Conservation (phyloP, 352 stramenopile species). For the Globisporangium uncinulatum region DNA sequence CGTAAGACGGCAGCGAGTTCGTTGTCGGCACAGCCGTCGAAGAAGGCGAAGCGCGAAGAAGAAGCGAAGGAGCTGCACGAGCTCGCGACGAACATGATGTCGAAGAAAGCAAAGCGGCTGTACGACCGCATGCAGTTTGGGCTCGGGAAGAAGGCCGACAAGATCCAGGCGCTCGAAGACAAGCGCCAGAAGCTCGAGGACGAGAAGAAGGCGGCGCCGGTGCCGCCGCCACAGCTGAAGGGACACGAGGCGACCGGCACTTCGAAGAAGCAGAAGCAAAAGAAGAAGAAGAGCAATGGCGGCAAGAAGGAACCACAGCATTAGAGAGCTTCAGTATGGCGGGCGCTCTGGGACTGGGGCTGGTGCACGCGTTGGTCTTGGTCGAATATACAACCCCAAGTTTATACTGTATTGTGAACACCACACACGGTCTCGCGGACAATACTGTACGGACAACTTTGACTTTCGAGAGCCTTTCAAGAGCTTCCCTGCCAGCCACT, state of each 20-base stretch:
- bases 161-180: conserved; percentile 78
- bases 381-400: no score
- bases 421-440: no score
- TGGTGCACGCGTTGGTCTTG: no score
- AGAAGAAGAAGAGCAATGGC: not conserved
- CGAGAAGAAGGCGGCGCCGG: conserved; percentile 37
- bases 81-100: conserved; percentile 90
- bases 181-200: conserved; percentile 68
- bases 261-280: not conserved
- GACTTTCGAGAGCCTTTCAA: no score
- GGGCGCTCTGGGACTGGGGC: not conserved
- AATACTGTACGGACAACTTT: no score
- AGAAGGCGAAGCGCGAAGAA: conserved; percentile 73
- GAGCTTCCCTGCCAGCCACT: no score
- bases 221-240: conserved; percentile 13
- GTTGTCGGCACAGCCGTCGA: conserved; percentile 44
- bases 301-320: not conserved
- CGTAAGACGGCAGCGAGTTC: conserved; percentile 28
- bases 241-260: not conserved
- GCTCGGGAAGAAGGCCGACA: conserved; percentile 83
- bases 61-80: conserved; percentile 79
- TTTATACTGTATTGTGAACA: no score
- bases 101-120: conserved; percentile 89
- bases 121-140: conserved; percentile 92
- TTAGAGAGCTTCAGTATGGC: not conserved